A percentile compares a stretch with the other conserved stretches of the same genome.
Evolutionary conservation across 495 filamentous ascomycete genomes (phyloP).

Genomic region (Friedmanniomyces endolithicus): DNA sequence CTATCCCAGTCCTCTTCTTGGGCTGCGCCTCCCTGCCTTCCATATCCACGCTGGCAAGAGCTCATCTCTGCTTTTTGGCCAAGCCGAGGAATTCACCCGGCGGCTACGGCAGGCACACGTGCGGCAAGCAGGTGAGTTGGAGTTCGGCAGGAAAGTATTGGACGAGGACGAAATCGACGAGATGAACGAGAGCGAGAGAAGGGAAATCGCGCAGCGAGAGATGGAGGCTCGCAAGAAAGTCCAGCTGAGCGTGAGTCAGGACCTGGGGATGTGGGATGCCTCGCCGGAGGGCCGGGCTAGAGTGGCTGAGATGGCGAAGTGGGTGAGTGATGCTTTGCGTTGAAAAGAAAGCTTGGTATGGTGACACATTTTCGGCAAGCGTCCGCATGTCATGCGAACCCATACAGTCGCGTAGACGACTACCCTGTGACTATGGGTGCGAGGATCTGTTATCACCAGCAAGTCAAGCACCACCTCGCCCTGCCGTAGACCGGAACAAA

Average conservation of each 20-base stretch:
- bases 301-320: neutral
- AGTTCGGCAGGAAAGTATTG: slow-evolving; percentile 17
- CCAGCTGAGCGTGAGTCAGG: neutral
- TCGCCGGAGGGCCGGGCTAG: neutral
- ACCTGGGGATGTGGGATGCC: neutral
- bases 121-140: slow-evolving; percentile 5
- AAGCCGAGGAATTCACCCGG: slow-evolving; percentile 5
- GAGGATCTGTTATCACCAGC: too few species aligned
- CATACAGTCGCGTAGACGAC: too few species aligned
- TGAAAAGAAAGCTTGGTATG: neutral
- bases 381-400: too few species aligned
- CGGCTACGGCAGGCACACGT: slow-evolving; percentile 2
- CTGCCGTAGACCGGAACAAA: too few species aligned
- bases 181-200: neutral
- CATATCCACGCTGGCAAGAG: neutral
- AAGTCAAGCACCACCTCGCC: too few species aligned
- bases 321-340: neutral
- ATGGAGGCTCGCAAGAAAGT: neutral
- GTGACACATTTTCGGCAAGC: too few species aligned
- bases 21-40: slow-evolving; percentile 8
- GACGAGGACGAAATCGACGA: slow-evolving; percentile 9
- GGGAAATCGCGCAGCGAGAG: neutral
- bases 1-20: slow-evolving; percentile 7
- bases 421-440: too few species aligned
- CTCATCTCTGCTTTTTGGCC: slow-evolving; percentile 1